Conservation (phyloP, 345 rosid genomes). For the Pistacia integerrima region DNA sequence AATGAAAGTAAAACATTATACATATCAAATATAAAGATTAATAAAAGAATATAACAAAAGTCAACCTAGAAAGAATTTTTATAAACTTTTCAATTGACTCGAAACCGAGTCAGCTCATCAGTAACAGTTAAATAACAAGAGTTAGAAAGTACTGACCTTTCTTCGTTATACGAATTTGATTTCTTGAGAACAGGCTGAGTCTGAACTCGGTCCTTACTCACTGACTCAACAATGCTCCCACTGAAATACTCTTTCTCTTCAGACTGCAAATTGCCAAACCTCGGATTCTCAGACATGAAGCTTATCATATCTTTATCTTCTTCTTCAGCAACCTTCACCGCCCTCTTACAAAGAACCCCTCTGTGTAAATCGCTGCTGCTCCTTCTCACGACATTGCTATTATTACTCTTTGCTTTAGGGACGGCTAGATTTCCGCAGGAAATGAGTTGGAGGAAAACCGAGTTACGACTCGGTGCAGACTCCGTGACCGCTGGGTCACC, state of each 20-base stretch:
- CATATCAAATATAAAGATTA: too few species aligned
- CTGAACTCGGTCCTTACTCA: conserved; percentile 48
- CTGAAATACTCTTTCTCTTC: conserved; percentile 90
- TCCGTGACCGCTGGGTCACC: conserved; percentile 41
- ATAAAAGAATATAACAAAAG: not conserved
- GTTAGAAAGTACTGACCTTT: conserved; percentile 45
- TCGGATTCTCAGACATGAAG: conserved; percentile 92
- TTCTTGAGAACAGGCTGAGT: conserved; percentile 48
- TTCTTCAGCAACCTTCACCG: conserved; percentile 39
- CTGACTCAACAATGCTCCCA: conserved; percentile 79
- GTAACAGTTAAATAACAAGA: not conserved
- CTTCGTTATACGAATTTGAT: conserved; percentile 84
- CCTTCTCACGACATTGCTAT: conserved; percentile 14
- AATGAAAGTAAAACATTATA: too few species aligned
- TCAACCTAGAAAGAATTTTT: not conserved
- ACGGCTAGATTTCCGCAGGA: conserved; percentile 69
- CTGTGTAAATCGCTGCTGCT: conserved; percentile 39
- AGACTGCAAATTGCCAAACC: conserved; percentile 77
- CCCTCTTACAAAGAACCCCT: conserved; percentile 52
- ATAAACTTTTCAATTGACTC: not conserved
- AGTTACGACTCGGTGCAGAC: conserved; percentile 43
- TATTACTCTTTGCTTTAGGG: conserved; percentile 34
- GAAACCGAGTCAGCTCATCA: not conserved
- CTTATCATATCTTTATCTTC: conserved; percentile 53
- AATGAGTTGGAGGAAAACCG: conserved; percentile 70